These are phyloP conservation scores for Magnolia sinica DNA, from an alignment of 164 flowering plant genomes.

Conservation along the genomic window DNA sequence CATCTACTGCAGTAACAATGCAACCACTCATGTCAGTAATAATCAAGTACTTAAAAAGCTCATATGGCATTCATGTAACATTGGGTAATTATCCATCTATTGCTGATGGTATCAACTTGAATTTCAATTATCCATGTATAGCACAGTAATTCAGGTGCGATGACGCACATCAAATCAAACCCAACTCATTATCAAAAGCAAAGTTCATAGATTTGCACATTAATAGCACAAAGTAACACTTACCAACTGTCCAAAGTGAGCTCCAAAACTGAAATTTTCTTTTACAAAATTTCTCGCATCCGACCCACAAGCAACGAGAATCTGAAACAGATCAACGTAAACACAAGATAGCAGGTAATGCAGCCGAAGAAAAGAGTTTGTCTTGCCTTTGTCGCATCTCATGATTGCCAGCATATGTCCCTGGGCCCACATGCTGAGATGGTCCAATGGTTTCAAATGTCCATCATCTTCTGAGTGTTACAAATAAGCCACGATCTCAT, in stretches of 20 bases:
- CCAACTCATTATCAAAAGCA: background rate
- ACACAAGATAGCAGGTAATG: background rate
- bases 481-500: no score
- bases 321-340: background rate
- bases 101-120: background rate
- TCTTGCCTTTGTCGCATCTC: no score
- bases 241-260: background rate
- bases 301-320: background rate
- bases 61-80: background rate
- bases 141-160: background rate
- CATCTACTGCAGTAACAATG: background rate
- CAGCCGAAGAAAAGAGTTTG: no score
- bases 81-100: background rate
- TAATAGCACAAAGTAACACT: background rate
- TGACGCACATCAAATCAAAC: background rate
- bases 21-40: background rate
- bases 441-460: no score
- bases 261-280: background rate
- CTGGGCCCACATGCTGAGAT: no score
- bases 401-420: no score
- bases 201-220: background rate
- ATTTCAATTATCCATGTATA: background rate
- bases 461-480: no score
- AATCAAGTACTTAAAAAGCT: background rate
- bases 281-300: background rate